Evolutionary conservation across 345 rosid species (phyloP).

Genomic region (Kandelia obovata): DNA sequence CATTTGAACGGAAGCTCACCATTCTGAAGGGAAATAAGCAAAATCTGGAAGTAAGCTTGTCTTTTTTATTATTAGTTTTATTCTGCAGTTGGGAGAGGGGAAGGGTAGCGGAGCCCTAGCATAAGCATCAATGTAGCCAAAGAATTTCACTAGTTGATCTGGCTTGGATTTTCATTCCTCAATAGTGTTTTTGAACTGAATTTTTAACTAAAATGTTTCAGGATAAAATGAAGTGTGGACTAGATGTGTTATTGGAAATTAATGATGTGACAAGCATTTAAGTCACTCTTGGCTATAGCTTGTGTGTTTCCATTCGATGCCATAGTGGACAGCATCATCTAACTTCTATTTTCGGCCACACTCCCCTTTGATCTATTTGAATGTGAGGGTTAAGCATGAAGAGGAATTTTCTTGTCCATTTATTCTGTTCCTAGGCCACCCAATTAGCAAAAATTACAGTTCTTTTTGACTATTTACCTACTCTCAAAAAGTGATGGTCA

Average conservation of each 20-base stretch:
- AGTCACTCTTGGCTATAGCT: background rate
- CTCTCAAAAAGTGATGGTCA: too few relatives aligned
- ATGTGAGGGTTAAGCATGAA: background rate
- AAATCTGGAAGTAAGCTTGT: conserved; percentile 41
- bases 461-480: too few relatives aligned
- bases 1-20: conserved; percentile 85
- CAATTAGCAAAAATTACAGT: too few relatives aligned
- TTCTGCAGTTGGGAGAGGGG: background rate
- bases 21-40: conserved; percentile 51
- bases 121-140: background rate
- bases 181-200: background rate
- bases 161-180: background rate
- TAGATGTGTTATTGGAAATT: background rate
- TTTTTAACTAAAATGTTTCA: background rate
- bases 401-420: background rate
- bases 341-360: background rate
- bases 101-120: background rate
- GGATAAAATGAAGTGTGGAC: background rate
- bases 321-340: background rate
- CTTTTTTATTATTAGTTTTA: background rate
- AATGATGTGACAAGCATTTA: background rate
- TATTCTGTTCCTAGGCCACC: background rate
- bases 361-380: background rate
- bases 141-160: background rate
- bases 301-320: background rate